Evolutionary conservation across 768 basidiomycete species (phyloP), one percentile per base, ranked within the genome.

Genomic region (Gloeostereum incarnatum): DNA sequence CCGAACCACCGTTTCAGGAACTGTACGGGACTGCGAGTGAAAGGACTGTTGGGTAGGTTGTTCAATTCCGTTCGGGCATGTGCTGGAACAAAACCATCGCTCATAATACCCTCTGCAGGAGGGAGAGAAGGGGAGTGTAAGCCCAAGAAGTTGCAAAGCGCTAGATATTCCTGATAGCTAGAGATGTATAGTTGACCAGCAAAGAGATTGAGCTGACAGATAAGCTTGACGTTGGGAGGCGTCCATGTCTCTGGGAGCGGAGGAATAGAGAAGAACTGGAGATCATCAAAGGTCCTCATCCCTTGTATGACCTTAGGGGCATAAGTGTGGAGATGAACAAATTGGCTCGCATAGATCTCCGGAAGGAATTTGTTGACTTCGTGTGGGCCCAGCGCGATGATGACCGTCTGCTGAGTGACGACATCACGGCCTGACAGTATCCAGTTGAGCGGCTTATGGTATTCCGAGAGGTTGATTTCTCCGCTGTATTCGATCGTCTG

Each of bases 101-200:
- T 39, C 26, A 56, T 41, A 35, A 53, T 44, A 5, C n/a, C 22
- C 18, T 51, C 43, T 29, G 16, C 29, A n/a, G 42, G 22, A 13
- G 37, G 40, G n/a, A n/a, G n/a, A n/a, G n/a, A n/a, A n/a, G n/a
- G n/a, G 5, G 49, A 36, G 20, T 56, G 46, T 8, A 69, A 17
- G 3, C 68, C 60, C 22, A 72, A 48, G 38, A 62, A 51, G 18
- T 49, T 42, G 40, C 69, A 69, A 10, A 65, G 24, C 1, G 40
- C 45, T 20, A 42, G 42, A 36, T 69, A 71, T 2, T 58, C 46
- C 8, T 40, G 41, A 18, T 56, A 47, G 17, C 61, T 47, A 7
- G 48, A 49, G 25, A 69, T 38, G 39, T 63, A 72, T 3, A 72
- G 53, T 38, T 72, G 66, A 2, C 67, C 69, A 10, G 68, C 63